Evolutionary conservation across 495 filamentous ascomycete species (phyloP), one percentile per base, ranked within the genome.

Genomic region (Talaromyces proteolyticus): DNA sequence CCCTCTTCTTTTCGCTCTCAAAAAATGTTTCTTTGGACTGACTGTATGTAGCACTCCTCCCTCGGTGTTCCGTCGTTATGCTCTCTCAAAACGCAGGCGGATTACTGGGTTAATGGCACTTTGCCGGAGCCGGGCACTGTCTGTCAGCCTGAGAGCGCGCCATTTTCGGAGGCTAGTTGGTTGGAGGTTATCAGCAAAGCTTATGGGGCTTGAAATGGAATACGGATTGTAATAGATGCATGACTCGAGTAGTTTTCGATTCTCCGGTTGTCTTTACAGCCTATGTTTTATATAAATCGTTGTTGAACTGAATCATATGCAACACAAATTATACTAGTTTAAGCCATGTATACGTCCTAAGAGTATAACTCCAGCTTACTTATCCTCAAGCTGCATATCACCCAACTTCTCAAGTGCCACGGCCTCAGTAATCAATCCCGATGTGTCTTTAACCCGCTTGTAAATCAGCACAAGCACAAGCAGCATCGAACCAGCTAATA

Each of bases 41-140:
- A 51, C 21, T 16, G 25, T 52, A 25, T 42, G 11, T 26, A 69
- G 66, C 72, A 75, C 51, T 39, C 58, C 1, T 63, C 58, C 16
- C 37, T 68, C 4, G 58, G 46, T 6, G 58, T 59, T 5, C 67
- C 67, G 14, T 74, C 70, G 1, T 44, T 57, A 22, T 76, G 70
- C 54, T 64, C 59, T 4, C 57, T 59, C 19, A 56, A 48, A 22
- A 53, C 48, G 6, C 62, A 65, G 4, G 58, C 55, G 26, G 51
- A 49, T 4, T 72, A 69, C 46, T 72, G 65, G 55, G 47, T 47
- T 0, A 61, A 69, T 38, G 68, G 71, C 1, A 68, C 61, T 10
- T 57, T 73, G 5, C 71, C 67, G 10, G 43, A 53, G n/a, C 53
- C 60, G 3, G 64, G 60, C 6, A 67, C 60, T 8, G 25, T 66